These are phyloP conservation scores for Lactarius psammicola DNA, from an alignment of 768 basidiomycete genomes.

Conservation along the genomic window DNA sequence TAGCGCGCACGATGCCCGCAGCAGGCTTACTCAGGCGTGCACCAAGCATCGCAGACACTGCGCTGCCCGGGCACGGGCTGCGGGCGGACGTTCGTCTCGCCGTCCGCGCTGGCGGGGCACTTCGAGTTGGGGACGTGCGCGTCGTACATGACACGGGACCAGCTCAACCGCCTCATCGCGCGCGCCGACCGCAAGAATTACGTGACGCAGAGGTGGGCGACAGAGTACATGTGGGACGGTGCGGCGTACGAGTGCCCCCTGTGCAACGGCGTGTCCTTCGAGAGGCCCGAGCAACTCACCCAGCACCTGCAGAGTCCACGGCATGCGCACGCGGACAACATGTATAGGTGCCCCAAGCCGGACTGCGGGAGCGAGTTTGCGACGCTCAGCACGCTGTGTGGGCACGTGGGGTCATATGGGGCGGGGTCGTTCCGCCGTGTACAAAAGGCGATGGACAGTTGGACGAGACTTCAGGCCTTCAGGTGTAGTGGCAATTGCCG, in stretches of 20 bases:
- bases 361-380: too few species aligned
- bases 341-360: too few species aligned
- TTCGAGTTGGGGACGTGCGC: too few species aligned
- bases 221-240: slow-evolving; percentile 43
- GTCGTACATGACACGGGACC: slow-evolving; percentile 43
- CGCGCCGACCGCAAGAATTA: slow-evolving; percentile 43
- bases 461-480: too few species aligned
- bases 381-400: too few species aligned
- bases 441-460: slow-evolving; percentile 11
- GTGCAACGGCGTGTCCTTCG: slow-evolving; percentile 49
- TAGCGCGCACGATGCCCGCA: slow-evolving; percentile 37
- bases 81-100: slow-evolving; percentile 44
- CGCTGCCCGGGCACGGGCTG: slow-evolving; percentile 45
- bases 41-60: slow-evolving; percentile 39
- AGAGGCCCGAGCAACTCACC: slow-evolving; percentile 48
- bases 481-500: slow-evolving; percentile 11
- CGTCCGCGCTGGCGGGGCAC: too few species aligned
- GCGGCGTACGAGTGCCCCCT: slow-evolving; percentile 59
- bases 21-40: slow-evolving; percentile 55
- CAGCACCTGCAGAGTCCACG: slow-evolving; percentile 59
- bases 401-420: slow-evolving; percentile 12
- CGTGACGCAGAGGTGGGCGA: too few species aligned
- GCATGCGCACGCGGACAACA: slow-evolving; percentile 1
- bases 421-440: slow-evolving; percentile 11
- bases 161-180: slow-evolving; percentile 43